phyloP scores from a whole-genome alignment of 169 alveolate genomes.

The Cryptosporidium baileyi region DNA sequence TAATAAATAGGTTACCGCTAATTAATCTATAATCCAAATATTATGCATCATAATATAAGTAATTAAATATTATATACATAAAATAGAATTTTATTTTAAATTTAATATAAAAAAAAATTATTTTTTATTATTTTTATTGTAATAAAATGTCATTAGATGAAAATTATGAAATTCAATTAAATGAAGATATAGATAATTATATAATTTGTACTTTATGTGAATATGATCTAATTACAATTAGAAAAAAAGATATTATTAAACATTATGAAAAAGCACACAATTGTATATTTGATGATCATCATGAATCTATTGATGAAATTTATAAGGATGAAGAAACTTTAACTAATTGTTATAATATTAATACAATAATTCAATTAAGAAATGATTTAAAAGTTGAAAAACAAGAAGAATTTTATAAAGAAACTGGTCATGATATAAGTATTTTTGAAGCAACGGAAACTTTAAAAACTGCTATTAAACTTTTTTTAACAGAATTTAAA shows the following conservation, averaged over 20 bases:
- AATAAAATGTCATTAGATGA: neutral
- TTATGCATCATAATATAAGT: no score
- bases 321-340: neutral
- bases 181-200: neutral
- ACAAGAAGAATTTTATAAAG: constrained; percentile 32
- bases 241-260: neutral
- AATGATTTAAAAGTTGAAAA: neutral
- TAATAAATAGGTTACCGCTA: no score
- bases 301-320: no score
- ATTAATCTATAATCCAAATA: no score
- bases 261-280: neutral
- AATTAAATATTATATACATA: no score
- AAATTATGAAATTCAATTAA: neutral
- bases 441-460: constrained; percentile 48
- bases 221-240: neutral
- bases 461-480: constrained; percentile 3
- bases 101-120: no score
- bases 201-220: constrained; percentile 1
- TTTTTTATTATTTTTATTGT: no score
- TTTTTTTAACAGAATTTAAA: constrained; percentile 20
- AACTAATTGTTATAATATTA: neutral
- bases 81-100: no score
- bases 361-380: neutral
- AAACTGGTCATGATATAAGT: constrained; percentile 31
- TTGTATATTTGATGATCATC: no score